A percentile compares a stretch with the other conserved stretches of the same genome.
These are phyloP conservation scores for Lignosus rhinocerotis DNA, from an alignment of 1,284 basidiomycete genomes.

Conservation along the genomic window DNA sequence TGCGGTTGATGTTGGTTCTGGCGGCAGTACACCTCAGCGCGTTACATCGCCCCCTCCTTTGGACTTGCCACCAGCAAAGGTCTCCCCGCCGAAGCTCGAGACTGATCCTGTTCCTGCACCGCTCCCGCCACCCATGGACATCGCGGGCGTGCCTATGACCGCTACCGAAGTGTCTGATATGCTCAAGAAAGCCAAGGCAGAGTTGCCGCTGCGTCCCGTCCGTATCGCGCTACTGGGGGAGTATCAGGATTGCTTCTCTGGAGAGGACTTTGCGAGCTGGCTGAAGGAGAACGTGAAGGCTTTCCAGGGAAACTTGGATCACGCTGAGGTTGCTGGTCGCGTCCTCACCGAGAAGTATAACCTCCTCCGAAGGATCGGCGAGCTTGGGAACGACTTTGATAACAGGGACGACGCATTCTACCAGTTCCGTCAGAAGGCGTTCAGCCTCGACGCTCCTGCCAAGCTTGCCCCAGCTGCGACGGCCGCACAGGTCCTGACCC, in stretches of 20 bases:
- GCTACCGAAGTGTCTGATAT: constrained; percentile 66
- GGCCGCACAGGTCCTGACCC: constrained; percentile 35
- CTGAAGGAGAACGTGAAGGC: constrained; percentile 68
- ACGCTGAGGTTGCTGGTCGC: constrained; percentile 76
- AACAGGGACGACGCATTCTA: constrained; percentile 75
- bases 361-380: constrained; percentile 75
- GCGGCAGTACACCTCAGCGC: constrained; percentile 36
- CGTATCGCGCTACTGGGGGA: constrained; percentile 85
- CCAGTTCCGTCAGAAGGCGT: constrained; percentile 78
- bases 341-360: constrained; percentile 77
- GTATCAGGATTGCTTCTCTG: constrained; percentile 83
- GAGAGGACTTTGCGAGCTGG: constrained; percentile 80
- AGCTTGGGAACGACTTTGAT: constrained; percentile 79
- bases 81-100: constrained; percentile 31
- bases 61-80: constrained; percentile 44
- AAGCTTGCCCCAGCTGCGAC: constrained; percentile 12
- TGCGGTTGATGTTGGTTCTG: constrained; percentile 44
- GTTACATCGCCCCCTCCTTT: constrained; percentile 60
- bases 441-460: constrained; percentile 51
- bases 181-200: constrained; percentile 61
- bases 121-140: constrained; percentile 55
- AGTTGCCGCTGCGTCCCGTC: constrained; percentile 63
- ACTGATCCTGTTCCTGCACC: constrained; percentile 40
- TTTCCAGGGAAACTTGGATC: constrained; percentile 71
- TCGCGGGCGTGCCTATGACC: constrained; percentile 73